Evolutionary conservation across 2,329 filamentous ascomycete species (phyloP).

Genomic region (Aspergillus jensenii): DNA sequence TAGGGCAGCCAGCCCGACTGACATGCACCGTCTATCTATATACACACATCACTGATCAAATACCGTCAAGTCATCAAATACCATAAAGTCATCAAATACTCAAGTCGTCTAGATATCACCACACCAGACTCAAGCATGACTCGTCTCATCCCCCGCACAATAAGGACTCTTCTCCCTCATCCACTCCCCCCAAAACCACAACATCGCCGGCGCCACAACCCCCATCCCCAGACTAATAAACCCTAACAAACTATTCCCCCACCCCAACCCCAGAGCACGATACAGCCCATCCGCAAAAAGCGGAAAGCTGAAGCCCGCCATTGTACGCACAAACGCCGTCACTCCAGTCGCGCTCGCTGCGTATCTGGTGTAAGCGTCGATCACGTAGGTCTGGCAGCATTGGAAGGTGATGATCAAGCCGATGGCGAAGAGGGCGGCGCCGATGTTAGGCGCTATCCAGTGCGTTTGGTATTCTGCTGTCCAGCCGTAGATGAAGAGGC

Average conservation of each 20-base stretch:
- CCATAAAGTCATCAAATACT: no score
- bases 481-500: constrained; percentile 61
- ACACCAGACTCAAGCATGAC: neutral
- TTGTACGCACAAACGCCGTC: constrained; percentile 26
- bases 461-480: constrained; percentile 49
- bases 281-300: constrained; percentile 37
- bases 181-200: constrained; percentile 48
- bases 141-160: constrained; percentile 10
- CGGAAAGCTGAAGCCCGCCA: constrained; percentile 36
- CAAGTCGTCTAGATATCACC: no score
- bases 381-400: constrained; percentile 33
- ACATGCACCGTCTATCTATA: no score
- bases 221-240: constrained; percentile 36
- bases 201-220: constrained; percentile 45
- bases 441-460: constrained; percentile 56
- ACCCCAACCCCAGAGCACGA: constrained; percentile 26
- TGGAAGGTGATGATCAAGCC: constrained; percentile 43
- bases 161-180: constrained; percentile 47
- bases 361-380: constrained; percentile 34
- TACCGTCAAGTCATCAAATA: no score
- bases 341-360: constrained; percentile 33
- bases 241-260: constrained; percentile 37
- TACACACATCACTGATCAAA: no score
- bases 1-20: no score
- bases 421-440: constrained; percentile 48